phyloP scores from a whole-genome alignment of 805 yeast genomes.

The Kodamaea lidongshanica region DNA sequence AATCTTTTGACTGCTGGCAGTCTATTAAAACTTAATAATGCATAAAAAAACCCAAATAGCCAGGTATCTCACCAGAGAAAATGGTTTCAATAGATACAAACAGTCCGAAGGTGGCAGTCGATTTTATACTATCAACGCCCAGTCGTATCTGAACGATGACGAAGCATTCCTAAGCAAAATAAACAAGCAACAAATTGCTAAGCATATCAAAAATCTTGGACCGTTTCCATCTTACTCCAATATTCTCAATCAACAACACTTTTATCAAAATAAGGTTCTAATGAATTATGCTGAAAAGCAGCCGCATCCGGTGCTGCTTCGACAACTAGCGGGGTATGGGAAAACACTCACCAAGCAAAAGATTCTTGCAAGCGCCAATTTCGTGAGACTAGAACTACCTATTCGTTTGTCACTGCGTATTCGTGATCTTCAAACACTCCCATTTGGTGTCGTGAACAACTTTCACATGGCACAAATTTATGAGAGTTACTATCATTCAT shows the following conservation, averaged over 20 bases:
- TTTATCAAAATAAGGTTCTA: conserved; percentile 73
- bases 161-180: conserved; percentile 28
- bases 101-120: too few species aligned
- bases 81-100: too few species aligned
- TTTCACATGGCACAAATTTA: conserved; percentile 83
- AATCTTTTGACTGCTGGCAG: too few species aligned
- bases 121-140: conserved; percentile 22
- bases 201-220: conserved; percentile 30
- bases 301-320: conserved; percentile 88
- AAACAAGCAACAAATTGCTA: conserved; percentile 23
- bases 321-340: conserved; percentile 88
- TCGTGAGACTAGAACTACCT: conserved; percentile 80
- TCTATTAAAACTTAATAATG: too few species aligned
- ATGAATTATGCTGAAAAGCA: conserved; percentile 52
- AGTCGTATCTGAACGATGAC: conserved; percentile 25
- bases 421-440: conserved; percentile 71
- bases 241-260: conserved; percentile 59
- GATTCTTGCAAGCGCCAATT: conserved; percentile 76
- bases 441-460: conserved; percentile 79
- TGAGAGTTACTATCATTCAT: conserved; percentile 82
- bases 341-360: conserved; percentile 69
- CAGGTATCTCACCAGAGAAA: too few species aligned
- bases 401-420: conserved; percentile 77
- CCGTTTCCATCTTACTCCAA: conserved; percentile 38
- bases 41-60: too few species aligned